Evolutionary conservation across 331 rosid genomes (phyloP).

Genomic region (Quercus phellos): DNA sequence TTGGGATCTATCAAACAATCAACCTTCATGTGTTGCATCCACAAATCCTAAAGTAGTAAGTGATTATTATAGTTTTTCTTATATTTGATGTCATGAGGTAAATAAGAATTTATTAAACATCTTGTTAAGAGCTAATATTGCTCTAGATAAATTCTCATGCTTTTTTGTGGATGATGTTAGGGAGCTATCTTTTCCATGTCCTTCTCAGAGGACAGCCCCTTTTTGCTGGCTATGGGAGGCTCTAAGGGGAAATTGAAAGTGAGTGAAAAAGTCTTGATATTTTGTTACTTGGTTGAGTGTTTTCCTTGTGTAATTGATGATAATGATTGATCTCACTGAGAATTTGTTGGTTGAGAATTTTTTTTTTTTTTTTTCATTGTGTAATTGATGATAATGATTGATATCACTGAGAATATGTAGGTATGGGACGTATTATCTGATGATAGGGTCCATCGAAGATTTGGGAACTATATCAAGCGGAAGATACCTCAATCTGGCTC

Average conservation of each 20-base stretch:
- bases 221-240: slow-evolving; percentile 85
- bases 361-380: background rate
- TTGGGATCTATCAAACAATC: slow-evolving; percentile 89
- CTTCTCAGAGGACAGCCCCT: slow-evolving; percentile 77
- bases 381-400: slow-evolving; percentile 3
- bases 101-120: background rate
- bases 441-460: slow-evolving; percentile 34
- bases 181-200: slow-evolving; percentile 78
- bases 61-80: background rate
- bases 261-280: slow-evolving; percentile 24
- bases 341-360: slow-evolving; percentile 8
- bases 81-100: background rate
- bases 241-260: slow-evolving; percentile 69
- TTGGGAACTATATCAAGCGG: too few species aligned
- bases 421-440: slow-evolving; percentile 55
- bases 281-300: background rate
- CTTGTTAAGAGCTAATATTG: background rate
- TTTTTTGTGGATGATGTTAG: slow-evolving; percentile 36
- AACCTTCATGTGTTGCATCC: slow-evolving; percentile 70
- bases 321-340: slow-evolving; percentile 3
- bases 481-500: too few species aligned
- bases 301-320: background rate
- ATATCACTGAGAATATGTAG: slow-evolving; percentile 31
- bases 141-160: slow-evolving; percentile 6
- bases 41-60: slow-evolving; percentile 57